phyloP scores from a whole-genome alignment of 73 alveolate species.

The Urostyla sp. region DNA sequence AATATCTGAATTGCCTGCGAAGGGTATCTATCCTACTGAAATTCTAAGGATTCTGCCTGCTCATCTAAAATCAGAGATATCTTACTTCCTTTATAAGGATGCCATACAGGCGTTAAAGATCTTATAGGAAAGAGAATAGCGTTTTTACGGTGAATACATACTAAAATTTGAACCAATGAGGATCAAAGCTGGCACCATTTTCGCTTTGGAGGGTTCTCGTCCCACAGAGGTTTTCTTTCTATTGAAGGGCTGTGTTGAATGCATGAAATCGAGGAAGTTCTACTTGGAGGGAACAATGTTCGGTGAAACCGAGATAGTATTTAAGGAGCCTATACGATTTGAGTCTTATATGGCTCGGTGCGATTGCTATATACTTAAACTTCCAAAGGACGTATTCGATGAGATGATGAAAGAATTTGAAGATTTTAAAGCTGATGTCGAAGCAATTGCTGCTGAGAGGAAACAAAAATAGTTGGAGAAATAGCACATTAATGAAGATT shows the following conservation, averaged over 20 bases:
- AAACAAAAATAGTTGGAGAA: slow-evolving; percentile 40
- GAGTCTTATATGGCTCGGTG: slow-evolving; percentile 48
- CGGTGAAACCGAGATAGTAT: slow-evolving; percentile 55
- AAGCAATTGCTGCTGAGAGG: slow-evolving; percentile 44
- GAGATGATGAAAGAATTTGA: slow-evolving; percentile 58
- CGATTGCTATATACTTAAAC: slow-evolving; percentile 56
- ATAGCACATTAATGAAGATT: slow-evolving; percentile 11
- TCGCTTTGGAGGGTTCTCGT: slow-evolving; percentile 35
- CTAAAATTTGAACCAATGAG: slow-evolving; percentile 54
- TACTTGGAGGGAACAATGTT: slow-evolving; percentile 48
- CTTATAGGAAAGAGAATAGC: slow-evolving; percentile 13
- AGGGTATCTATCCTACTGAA: too few species aligned
- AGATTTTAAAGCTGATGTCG: slow-evolving; percentile 51
- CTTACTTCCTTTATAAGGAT: slow-evolving; percentile 50
- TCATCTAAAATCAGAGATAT: slow-evolving; percentile 54
- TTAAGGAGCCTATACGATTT: slow-evolving; percentile 7
- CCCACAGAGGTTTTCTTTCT: slow-evolving; percentile 52
- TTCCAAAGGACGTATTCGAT: slow-evolving; percentile 23
- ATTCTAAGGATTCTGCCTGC: slow-evolving; percentile 46
- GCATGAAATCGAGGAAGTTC: background rate
- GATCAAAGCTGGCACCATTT: slow-evolving; percentile 37
- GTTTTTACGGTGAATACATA: slow-evolving; percentile 50
- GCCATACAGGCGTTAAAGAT: slow-evolving; percentile 44
- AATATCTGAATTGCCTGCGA: too few species aligned
- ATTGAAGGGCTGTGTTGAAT: slow-evolving; percentile 51